Conservation (phyloP, 768 basidiomycete species). For the Naganishia vishniacii region DNA sequence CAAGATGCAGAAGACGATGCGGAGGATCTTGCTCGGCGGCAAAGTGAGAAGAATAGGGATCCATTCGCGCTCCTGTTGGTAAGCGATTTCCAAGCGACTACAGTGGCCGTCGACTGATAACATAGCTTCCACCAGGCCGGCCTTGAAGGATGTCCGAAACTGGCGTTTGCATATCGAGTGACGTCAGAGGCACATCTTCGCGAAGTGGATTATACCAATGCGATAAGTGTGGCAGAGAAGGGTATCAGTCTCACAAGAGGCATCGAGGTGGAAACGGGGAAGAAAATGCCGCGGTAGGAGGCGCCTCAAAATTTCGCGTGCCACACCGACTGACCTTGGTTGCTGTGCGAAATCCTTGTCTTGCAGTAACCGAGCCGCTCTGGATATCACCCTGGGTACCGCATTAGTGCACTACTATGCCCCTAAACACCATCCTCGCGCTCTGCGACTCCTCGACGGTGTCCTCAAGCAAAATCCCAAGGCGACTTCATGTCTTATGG, state of each 20-base stretch:
- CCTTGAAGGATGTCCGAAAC: conserved; percentile 55
- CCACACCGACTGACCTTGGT: not conserved
- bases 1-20: not conserved
- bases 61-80: conserved; percentile 26
- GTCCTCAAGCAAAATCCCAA: conserved; percentile 61
- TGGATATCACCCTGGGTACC: conserved; percentile 67
- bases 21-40: conserved; percentile 51
- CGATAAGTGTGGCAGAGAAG: conserved; percentile 65
- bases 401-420: conserved; percentile 78
- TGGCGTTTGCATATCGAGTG: conserved; percentile 64
- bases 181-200: conserved; percentile 61
- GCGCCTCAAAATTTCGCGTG: conserved; percentile 30
- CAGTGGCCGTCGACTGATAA: not conserved
- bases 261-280: conserved; percentile 59
- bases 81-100: not conserved
- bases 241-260: conserved; percentile 59
- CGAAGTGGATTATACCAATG: conserved; percentile 69
- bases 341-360: not conserved
- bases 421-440: conserved; percentile 81
- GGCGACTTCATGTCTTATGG: conserved; percentile 65
- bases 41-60: conserved; percentile 11
- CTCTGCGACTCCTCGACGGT: conserved; percentile 66
- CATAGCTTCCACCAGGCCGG: conserved; percentile 36
- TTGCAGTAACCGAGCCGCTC: conserved; percentile 59
- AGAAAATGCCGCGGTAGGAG: conserved; percentile 53